Evolutionary conservation across 2,329 filamentous ascomycete genomes (phyloP).

Genomic region (Epicoccum nigrum): DNA sequence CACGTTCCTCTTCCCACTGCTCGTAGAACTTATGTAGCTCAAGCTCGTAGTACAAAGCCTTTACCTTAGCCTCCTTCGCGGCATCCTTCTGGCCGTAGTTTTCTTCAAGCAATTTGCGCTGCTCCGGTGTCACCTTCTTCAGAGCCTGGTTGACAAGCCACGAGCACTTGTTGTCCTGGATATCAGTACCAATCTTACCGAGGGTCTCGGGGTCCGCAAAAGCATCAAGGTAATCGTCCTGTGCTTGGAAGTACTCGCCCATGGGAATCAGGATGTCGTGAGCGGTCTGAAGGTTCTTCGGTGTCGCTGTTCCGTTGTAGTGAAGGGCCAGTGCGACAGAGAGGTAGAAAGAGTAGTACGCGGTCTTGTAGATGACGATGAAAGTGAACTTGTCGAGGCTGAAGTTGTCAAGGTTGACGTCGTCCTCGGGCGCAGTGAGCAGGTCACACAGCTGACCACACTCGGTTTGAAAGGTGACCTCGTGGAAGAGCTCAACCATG

Average conservation of each 20-base stretch:
- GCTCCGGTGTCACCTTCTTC: constrained; percentile 77
- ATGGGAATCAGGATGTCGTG: constrained; percentile 94
- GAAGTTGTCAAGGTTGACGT: constrained; percentile 93
- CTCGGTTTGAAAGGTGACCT: constrained; percentile 91
- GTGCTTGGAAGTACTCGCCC: constrained; percentile 98
- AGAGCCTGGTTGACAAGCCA: constrained; percentile 98
- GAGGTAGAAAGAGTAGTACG: constrained; percentile 99
- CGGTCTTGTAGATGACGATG: constrained; percentile 99
- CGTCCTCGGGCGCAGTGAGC: constrained; percentile 92
- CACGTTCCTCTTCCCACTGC: constrained; percentile 86
- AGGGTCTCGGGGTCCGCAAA: constrained; percentile 91
- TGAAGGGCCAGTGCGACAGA: constrained; percentile 90
- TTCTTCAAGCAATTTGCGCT: constrained; percentile 84
- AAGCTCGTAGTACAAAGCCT: constrained; percentile 86
- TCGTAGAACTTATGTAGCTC: constrained; percentile 82
- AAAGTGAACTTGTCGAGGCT: constrained; percentile 93
- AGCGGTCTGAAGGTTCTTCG: constrained; percentile 85
- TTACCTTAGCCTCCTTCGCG: constrained; percentile 81
- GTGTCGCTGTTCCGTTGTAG: constrained; percentile 82
- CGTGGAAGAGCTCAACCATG: constrained; percentile 94
- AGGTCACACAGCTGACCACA: constrained; percentile 93
- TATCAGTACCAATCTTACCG: constrained; percentile 98
- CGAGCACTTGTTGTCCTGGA: constrained; percentile 99
- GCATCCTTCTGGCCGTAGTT: constrained; percentile 95
- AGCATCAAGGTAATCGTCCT: constrained; percentile 99